Percentiles rank a stretch among this genome's conserved stretches.
phyloP scores from a whole-genome alignment of 805 yeast genomes.

The Ogataea salicorniae region DNA sequence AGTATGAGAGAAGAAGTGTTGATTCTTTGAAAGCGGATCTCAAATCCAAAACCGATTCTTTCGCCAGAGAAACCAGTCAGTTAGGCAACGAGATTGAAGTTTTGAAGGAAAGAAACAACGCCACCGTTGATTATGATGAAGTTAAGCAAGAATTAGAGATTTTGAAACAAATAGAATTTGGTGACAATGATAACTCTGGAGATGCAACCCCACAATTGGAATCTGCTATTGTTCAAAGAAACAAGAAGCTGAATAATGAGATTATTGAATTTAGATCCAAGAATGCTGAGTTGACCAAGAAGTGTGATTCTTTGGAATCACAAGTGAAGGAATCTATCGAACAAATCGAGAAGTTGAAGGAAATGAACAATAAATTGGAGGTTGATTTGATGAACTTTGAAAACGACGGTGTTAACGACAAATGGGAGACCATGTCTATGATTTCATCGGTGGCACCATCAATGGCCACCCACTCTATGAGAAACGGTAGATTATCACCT shows the following conservation, averaged over 20 bases:
- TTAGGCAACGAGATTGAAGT: constrained; percentile 45
- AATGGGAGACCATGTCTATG: constrained; percentile 61
- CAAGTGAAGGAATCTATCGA: constrained; percentile 30
- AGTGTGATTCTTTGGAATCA: constrained; percentile 36
- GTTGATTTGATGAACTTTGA: constrained; percentile 62
- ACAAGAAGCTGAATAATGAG: constrained; percentile 67
- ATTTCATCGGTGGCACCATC: constrained; percentile 49
- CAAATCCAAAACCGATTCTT: constrained; percentile 30
- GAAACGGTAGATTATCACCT: constrained; percentile 39
- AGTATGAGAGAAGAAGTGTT: constrained; percentile 38
- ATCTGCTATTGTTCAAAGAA: constrained; percentile 51
- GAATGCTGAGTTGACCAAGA: constrained; percentile 40
- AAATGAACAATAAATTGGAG: constrained; percentile 61
- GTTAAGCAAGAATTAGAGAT: constrained; percentile 70
- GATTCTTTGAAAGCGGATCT: constrained; percentile 22
- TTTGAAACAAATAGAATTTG: constrained; percentile 72
- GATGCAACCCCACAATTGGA: constrained; percentile 35
- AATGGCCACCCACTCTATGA: constrained; percentile 3
- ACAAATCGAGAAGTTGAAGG: constrained; percentile 39
- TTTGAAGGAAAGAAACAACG: constrained; percentile 44
- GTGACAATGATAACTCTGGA: constrained; percentile 33
- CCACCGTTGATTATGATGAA: constrained; percentile 71
- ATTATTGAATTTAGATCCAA: constrained; percentile 60
- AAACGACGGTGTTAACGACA: constrained; percentile 36
- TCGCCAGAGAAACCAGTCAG: constrained; percentile 42